Evolutionary conservation across 2,329 filamentous ascomycete genomes (phyloP).

Genomic region (Davidsoniella australis): DNA sequence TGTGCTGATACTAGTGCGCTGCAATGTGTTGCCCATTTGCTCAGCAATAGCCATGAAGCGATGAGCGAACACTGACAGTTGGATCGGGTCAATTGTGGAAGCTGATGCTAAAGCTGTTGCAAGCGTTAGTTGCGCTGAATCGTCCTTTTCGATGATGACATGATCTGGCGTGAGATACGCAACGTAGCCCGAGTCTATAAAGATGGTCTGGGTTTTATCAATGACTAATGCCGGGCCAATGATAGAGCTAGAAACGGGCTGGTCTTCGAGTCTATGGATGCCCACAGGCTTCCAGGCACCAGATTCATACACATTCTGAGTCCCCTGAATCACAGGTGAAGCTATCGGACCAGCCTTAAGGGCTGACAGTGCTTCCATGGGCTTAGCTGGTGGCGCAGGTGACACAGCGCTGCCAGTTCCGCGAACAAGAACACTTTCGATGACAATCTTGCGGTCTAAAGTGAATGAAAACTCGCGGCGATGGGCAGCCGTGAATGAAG

Average conservation of each 20-base stretch:
- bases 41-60: conserved; percentile 75
- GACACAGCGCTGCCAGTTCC: conserved; percentile 17
- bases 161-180: conserved; percentile 21
- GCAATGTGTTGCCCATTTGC: conserved; percentile 65
- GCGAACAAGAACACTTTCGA: conserved; percentile 27
- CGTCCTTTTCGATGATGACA: conserved; percentile 21
- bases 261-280: conserved; percentile 15
- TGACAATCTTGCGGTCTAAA: conserved; percentile 24
- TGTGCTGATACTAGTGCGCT: conserved; percentile 61
- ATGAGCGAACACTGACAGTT: conserved; percentile 62
- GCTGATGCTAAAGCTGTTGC: background rate
- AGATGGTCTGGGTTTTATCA: conserved; percentile 58
- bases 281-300: conserved; percentile 16
- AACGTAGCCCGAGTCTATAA: conserved; percentile 34
- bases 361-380: background rate
- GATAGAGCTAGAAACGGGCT: background rate
- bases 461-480: conserved; percentile 62
- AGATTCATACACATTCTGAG: conserved; percentile 16
- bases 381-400: background rate
- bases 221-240: conserved; percentile 53
- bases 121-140: background rate
- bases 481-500: conserved; percentile 52
- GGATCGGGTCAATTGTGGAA: conserved; percentile 35
- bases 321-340: conserved; percentile 13
- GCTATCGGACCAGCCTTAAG: background rate